phyloP scores from a whole-genome alignment of 148 eudicot genomes.

The Nepenthes mirabilis region DNA sequence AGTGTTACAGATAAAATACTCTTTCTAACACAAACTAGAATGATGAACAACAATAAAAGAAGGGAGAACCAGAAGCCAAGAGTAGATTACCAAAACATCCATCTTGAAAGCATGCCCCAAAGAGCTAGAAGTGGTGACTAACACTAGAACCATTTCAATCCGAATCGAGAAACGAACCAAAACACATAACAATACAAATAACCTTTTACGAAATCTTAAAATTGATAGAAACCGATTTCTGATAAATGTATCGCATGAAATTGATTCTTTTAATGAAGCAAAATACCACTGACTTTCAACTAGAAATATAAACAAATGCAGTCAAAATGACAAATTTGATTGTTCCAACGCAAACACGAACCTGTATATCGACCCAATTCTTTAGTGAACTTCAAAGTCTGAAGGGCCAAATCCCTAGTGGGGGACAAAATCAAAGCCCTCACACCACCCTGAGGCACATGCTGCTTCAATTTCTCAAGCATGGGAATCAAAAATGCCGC shows the following conservation, averaged over 20 bases:
- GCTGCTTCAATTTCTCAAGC: slow-evolving; percentile 69
- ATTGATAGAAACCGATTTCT: no score
- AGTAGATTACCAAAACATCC: background rate
- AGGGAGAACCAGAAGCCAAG: no score
- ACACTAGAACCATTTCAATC: background rate
- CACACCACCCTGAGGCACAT: slow-evolving; percentile 66
- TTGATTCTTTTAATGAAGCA: background rate
- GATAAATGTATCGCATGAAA: no score
- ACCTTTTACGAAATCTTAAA: no score
- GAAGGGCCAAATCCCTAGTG: slow-evolving; percentile 87
- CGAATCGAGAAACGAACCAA: background rate
- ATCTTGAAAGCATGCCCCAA: background rate
- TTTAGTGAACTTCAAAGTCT: slow-evolving; percentile 68
- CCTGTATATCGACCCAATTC: slow-evolving; percentile 76
- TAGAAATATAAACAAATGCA: background rate
- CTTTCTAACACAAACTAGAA: no score
- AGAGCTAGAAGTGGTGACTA: no score
- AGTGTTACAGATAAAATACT: no score
- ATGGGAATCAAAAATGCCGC: slow-evolving; percentile 92
- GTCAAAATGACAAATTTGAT: background rate
- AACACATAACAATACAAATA: background rate
- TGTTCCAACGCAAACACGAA: slow-evolving; percentile 1
- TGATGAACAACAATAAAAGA: no score
- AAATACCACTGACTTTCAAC: background rate
- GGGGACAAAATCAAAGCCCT: slow-evolving; percentile 79